A percentile compares a stretch with the other conserved stretches of the same genome.
These are phyloP conservation scores for Hortaea sp. DNA, from an alignment of 2,329 filamentous ascomycete genomes.

Conservation along the genomic window DNA sequence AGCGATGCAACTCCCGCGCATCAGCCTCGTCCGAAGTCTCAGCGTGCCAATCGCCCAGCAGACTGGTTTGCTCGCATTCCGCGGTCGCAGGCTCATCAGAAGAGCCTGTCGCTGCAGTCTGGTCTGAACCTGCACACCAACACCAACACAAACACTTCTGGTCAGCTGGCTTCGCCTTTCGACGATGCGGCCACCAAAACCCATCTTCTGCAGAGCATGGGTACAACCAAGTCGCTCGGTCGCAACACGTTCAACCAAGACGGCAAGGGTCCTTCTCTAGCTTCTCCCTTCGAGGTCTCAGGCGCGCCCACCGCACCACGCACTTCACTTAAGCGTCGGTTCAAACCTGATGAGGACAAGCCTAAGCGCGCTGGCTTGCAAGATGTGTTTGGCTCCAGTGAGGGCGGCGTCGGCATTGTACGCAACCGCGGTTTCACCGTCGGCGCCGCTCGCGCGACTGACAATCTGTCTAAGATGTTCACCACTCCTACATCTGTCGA, in stretches of 20 bases:
- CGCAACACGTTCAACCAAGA: slow-evolving; percentile 20
- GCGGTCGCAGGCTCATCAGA: slow-evolving; percentile 41
- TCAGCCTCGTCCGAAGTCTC: slow-evolving; percentile 21
- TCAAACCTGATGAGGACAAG: slow-evolving; percentile 42
- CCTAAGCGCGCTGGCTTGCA: slow-evolving; percentile 35
- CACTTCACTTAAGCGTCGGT: slow-evolving; percentile 46
- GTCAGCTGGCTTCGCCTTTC: slow-evolving; percentile 35
- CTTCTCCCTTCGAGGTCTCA: slow-evolving; percentile 47
- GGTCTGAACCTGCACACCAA: slow-evolving; percentile 29
- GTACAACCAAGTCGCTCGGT: slow-evolving; percentile 23
- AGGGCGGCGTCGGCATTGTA: slow-evolving; percentile 45
- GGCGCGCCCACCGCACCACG: slow-evolving; percentile 41
- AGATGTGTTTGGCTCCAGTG: slow-evolving; percentile 36
- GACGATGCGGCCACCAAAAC: slow-evolving; percentile 17
- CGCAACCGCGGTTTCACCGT: slow-evolving; percentile 53
- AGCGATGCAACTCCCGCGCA: slow-evolving; percentile 21
- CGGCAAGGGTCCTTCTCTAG: slow-evolving; percentile 24
- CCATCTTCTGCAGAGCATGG: slow-evolving; percentile 25
- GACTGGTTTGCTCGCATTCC: slow-evolving; percentile 32
- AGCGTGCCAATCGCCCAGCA: slow-evolving; percentile 21
- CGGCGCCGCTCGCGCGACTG: slow-evolving; percentile 43
- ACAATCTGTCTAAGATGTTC: slow-evolving; percentile 45
- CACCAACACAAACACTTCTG: neutral
- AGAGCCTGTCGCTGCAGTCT: slow-evolving; percentile 41
- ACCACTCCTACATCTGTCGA: slow-evolving; percentile 31